Conservation (phyloP, 768 basidiomycete genomes). For the Suillus placidus region DNA sequence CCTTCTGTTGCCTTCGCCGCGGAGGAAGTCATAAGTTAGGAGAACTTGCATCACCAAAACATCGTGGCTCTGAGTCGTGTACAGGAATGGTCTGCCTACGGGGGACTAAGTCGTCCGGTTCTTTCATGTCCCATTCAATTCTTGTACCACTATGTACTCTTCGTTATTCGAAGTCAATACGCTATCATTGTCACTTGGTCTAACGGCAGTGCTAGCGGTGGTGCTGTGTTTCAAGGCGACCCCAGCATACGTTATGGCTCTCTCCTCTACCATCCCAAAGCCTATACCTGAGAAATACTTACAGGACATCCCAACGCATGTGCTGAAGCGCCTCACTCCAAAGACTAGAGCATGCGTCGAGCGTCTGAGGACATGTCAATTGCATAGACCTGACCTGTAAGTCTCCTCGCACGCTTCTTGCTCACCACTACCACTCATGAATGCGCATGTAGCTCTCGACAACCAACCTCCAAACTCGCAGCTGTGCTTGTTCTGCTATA, state of each 20-base stretch:
- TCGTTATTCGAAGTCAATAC: background rate
- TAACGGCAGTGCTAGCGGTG: background rate
- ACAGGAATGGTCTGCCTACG: background rate
- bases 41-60: background rate
- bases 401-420: constrained; percentile 29
- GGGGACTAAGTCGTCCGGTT: background rate
- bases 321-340: background rate
- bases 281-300: background rate
- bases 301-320: background rate
- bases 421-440: background rate
- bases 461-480: constrained; percentile 52
- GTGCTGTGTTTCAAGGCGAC: background rate
- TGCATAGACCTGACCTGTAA: constrained; percentile 54
- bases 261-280: constrained; percentile 1
- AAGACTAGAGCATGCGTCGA: constrained; percentile 37
- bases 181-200: background rate
- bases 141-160: background rate
- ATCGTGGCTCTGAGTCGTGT: background rate
- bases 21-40: background rate
- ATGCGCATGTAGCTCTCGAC: constrained; percentile 30
- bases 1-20: background rate
- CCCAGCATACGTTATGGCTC: background rate
- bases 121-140: background rate
- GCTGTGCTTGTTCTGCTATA: constrained; percentile 83
- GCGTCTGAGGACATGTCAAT: constrained; percentile 38